Evolutionary conservation across 139 green algal species (phyloP).

Genomic region (Micractinium conductrix): DNA sequence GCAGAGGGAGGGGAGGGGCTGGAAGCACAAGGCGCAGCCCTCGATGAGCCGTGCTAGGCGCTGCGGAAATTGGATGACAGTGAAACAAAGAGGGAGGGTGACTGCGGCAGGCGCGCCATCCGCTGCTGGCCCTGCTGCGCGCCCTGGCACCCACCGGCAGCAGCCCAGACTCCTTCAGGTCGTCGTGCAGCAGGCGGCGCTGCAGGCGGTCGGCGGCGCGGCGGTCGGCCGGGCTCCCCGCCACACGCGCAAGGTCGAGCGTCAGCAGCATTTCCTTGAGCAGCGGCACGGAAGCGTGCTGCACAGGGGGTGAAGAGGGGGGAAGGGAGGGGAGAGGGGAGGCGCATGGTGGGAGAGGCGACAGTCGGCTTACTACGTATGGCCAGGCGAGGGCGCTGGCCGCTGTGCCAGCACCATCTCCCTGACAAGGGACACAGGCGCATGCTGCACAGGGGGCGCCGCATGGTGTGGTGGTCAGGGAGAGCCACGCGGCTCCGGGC

Average conservation of each 20-base stretch:
- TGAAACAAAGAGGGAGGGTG: background rate
- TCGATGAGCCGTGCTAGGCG: too few species aligned
- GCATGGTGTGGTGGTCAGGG: too few species aligned
- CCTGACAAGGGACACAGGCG: conserved; percentile 64
- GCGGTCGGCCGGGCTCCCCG: conserved; percentile 60
- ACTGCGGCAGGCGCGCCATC: too few species aligned
- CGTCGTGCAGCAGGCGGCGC: conserved; percentile 76
- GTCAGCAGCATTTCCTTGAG: conserved; percentile 83
- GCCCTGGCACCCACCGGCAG: conserved; percentile 70
- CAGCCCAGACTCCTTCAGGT: conserved; percentile 76
- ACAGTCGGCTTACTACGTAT: background rate
- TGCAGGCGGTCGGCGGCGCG: conserved; percentile 78
- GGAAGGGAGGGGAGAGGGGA: background rate
- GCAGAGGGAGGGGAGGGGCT: too few species aligned
- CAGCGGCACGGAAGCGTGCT: conserved; percentile 55
- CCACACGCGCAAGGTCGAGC: conserved; percentile 71
- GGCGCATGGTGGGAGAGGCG: background rate
- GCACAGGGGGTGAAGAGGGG: background rate
- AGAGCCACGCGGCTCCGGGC: too few species aligned
- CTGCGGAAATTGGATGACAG: too few species aligned
- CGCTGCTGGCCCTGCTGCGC: too few species aligned
- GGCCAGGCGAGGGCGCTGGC: background rate
- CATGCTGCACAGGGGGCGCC: too few species aligned
- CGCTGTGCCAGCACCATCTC: conserved; percentile 81
- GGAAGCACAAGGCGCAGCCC: too few species aligned